A percentile compares a stretch with the other conserved stretches of the same genome.
Conservation (phyloP, 2,329 filamentous ascomycete genomes). For the Fusarium heterosporum region DNA sequence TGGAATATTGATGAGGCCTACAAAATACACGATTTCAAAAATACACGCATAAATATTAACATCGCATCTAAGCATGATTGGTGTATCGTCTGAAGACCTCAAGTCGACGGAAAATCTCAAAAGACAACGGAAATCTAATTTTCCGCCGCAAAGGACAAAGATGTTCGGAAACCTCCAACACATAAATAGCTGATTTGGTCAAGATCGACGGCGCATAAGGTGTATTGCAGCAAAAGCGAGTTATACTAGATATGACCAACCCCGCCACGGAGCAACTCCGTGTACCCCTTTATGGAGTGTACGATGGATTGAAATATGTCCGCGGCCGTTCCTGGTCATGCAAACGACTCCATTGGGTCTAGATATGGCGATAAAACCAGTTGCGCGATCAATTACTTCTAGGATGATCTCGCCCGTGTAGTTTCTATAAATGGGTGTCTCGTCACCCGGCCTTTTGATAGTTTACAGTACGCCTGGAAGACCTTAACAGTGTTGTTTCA, state of each 20-base stretch:
- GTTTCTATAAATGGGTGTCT: too few relatives aligned
- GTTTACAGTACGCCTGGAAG: too few relatives aligned
- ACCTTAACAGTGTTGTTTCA: too few relatives aligned
- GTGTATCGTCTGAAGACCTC: neutral
- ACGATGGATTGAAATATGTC: neutral
- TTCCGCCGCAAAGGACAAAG: conserved; percentile 1
- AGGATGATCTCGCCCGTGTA: too few relatives aligned
- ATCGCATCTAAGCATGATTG: too few relatives aligned
- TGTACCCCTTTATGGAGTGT: neutral
- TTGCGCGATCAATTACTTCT: too few relatives aligned
- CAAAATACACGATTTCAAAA: too few relatives aligned
- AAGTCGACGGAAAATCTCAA: neutral
- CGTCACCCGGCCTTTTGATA: too few relatives aligned
- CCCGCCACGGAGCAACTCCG: conserved; percentile 21
- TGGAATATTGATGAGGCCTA: too few relatives aligned
- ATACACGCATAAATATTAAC: too few relatives aligned
- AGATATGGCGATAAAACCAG: too few relatives aligned
- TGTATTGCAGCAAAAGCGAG: neutral
- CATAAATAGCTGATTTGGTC: neutral
- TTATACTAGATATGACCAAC: neutral
- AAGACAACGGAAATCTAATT: conserved; percentile 16
- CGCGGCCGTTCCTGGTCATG: neutral
- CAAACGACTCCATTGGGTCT: neutral
- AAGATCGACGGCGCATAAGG: neutral
- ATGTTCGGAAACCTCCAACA: neutral